A percentile compares a stretch with the other conserved stretches of the same genome.
phyloP scores from a whole-genome alignment of 768 basidiomycete species.

The Hysterangium stoloniferum region DNA sequence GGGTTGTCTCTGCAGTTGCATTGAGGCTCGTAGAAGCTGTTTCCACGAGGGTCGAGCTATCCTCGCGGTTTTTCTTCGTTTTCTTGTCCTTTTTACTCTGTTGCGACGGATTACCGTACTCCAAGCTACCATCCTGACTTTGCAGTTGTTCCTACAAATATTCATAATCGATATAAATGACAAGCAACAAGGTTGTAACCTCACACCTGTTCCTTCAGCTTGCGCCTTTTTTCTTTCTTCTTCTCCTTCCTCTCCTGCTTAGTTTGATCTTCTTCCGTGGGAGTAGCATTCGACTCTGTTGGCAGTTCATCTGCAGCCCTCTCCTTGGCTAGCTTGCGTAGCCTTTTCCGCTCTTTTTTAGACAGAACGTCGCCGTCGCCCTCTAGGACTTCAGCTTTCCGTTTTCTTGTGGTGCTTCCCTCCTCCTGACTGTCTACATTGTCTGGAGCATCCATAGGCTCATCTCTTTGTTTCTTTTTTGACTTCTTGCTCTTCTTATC shows the following conservation, averaged over 20 bases:
- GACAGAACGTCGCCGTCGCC: slow-evolving; percentile 12
- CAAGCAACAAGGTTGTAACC: too few relatives aligned
- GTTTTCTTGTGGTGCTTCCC: slow-evolving; percentile 15
- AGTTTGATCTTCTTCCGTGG: background rate
- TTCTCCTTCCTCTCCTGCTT: slow-evolving; percentile 20
- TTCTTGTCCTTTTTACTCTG: slow-evolving; percentile 26
- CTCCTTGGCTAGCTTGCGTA: slow-evolving; percentile 15
- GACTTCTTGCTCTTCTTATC: slow-evolving; percentile 27
- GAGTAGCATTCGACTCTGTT: background rate
- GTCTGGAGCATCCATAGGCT: too few relatives aligned
- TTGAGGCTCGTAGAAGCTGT: slow-evolving; percentile 15
- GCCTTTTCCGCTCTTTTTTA: slow-evolving; percentile 15
- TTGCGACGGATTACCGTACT: background rate
- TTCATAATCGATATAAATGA: background rate
- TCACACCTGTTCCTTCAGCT: background rate
- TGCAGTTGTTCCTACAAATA: background rate
- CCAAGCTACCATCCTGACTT: background rate
- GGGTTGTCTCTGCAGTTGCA: slow-evolving; percentile 18
- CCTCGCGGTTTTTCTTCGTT: slow-evolving; percentile 21
- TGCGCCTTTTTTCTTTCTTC: slow-evolving; percentile 11
- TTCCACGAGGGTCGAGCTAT: slow-evolving; percentile 1
- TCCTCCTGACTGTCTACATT: slow-evolving; percentile 5
- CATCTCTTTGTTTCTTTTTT: slow-evolving; percentile 32
- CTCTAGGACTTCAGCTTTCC: slow-evolving; percentile 13
- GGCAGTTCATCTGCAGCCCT: slow-evolving; percentile 3